A percentile compares a stretch with the other conserved stretches of the same genome.
These are phyloP conservation scores for Claviceps pusilla DNA, from an alignment of 2,329 filamentous ascomycete species.

Conservation along the genomic window DNA sequence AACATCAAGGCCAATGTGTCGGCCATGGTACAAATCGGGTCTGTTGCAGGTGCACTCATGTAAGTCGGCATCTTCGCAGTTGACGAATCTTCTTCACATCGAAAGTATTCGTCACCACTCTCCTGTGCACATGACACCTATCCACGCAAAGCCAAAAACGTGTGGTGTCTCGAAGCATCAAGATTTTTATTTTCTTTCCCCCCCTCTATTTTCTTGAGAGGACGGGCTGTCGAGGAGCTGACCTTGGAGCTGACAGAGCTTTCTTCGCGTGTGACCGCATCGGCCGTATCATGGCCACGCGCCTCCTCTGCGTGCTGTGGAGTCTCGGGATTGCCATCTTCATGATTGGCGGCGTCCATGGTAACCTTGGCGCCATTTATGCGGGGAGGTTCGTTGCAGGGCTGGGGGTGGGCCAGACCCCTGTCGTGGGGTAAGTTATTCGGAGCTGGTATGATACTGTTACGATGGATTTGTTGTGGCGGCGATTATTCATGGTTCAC, in stretches of 20 bases:
- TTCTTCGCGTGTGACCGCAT: conserved; percentile 45
- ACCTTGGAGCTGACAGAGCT: conserved; percentile 24
- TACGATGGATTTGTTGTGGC: neutral
- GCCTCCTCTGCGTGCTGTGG: conserved; percentile 42
- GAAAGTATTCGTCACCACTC: neutral
- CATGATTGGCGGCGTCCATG: conserved; percentile 35
- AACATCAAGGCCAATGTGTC: conserved; percentile 65
- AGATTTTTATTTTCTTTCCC: no score
- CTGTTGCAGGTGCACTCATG: conserved; percentile 53
- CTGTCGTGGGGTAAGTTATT: conserved; percentile 38
- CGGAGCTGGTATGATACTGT: neutral
- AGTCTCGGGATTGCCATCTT: conserved; percentile 43
- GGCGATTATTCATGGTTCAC: no score
- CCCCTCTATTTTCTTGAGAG: no score
- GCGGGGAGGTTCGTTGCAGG: conserved; percentile 53
- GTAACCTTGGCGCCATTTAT: conserved; percentile 42
- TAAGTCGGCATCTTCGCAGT: conserved; percentile 11
- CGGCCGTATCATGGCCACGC: conserved; percentile 48
- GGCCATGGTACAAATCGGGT: conserved; percentile 69
- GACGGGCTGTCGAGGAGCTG: neutral
- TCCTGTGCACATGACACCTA: neutral
- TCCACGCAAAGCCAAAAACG: no score
- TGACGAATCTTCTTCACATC: neutral
- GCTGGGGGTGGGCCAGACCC: conserved; percentile 50
- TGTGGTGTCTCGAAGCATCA: no score